Percentiles rank a stretch among this genome's conserved stretches.
These are phyloP conservation scores for Epichloe glyceriae DNA, from an alignment of 2,329 filamentous ascomycete genomes.

Conservation along the genomic window DNA sequence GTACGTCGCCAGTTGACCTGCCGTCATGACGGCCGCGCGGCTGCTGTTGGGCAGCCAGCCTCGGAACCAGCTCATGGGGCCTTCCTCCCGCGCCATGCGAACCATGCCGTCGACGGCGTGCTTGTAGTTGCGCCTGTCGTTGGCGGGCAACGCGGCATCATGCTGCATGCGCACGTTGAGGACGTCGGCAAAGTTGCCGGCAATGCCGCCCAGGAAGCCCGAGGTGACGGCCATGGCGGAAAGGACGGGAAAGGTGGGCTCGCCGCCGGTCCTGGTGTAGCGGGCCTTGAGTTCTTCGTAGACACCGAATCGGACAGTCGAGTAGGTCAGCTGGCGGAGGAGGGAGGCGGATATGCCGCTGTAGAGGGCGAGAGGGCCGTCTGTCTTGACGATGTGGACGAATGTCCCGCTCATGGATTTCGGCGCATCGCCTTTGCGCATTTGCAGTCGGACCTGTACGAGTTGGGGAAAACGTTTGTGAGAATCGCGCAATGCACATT, in stretches of 20 bases:
- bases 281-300: conserved; percentile 85
- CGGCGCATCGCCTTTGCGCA: conserved; percentile 60
- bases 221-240: conserved; percentile 72
- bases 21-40: conserved; percentile 78
- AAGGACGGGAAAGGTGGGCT: conserved; percentile 61
- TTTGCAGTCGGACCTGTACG: conserved; percentile 73
- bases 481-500: background rate
- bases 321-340: conserved; percentile 89
- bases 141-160: conserved; percentile 61
- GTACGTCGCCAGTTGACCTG: conserved; percentile 71
- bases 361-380: conserved; percentile 75
- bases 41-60: conserved; percentile 75
- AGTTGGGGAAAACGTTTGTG: background rate
- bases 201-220: conserved; percentile 77
- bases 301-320: conserved; percentile 87
- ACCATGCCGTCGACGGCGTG: conserved; percentile 77
- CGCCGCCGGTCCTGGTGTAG: conserved; percentile 33
- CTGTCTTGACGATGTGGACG: conserved; percentile 60
- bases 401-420: conserved; percentile 80
- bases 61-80: conserved; percentile 61
- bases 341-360: conserved; percentile 84
- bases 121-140: conserved; percentile 73
- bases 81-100: conserved; percentile 80
- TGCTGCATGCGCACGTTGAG: conserved; percentile 98
- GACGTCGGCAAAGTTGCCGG: conserved; percentile 90